Conservation (phyloP, 305 asterid genomes). For the Fraxinus sp. region DNA sequence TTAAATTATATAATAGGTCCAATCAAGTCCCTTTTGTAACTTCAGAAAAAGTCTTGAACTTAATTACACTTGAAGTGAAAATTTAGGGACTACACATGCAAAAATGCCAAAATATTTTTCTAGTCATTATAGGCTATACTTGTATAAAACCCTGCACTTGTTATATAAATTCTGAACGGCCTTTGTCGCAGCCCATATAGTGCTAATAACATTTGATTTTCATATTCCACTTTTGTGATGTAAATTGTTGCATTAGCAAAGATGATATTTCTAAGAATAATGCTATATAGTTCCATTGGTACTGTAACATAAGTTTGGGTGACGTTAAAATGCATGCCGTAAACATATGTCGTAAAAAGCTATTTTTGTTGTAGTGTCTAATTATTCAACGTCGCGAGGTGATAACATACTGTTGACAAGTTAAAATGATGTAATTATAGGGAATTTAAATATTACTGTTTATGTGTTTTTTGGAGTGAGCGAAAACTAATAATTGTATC, state of each 20-base stretch:
- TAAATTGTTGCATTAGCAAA: neutral
- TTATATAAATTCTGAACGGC: neutral
- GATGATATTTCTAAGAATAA: neutral
- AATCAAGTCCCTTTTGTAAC: neutral
- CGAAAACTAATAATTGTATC: neutral
- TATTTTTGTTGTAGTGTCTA: no score
- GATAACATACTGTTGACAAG: neutral
- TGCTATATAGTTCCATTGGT: neutral
- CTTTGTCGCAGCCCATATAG: neutral
- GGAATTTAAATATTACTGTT: neutral
- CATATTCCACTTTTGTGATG: neutral
- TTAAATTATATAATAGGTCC: neutral
- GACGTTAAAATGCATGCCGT: no score
- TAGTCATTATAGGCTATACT: neutral
- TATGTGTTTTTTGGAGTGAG: neutral
- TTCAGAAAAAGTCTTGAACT: neutral
- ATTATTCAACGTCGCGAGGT: neutral
- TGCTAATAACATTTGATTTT: neutral
- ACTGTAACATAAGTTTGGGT: no score
- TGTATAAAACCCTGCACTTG: neutral
- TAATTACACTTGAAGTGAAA: neutral
- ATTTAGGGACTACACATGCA: neutral
- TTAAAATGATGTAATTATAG: neutral
- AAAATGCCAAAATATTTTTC: neutral
- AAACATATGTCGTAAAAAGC: no score